Evolutionary conservation across 345 rosid species (phyloP), one percentile per base, ranked within the genome.

Genomic region (Dipteronia dyeriana): DNA sequence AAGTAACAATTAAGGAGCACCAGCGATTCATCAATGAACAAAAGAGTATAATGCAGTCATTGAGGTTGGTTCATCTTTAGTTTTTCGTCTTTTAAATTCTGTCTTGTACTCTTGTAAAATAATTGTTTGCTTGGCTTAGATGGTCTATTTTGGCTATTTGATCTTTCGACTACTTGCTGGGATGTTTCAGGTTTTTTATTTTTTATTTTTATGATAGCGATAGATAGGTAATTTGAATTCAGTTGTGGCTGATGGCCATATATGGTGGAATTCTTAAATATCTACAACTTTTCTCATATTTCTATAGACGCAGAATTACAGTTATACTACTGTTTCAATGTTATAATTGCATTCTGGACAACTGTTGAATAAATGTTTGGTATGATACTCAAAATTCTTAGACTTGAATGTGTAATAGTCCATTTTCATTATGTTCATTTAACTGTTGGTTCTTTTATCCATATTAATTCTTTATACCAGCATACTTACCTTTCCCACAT

Each of bases 11-110:
- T 74, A 89, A 86, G 83, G 98, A 92, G 78, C 91, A 88, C 71
- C 92, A 84, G 66, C 88, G 80, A 9, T 89, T 72, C 83, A 84
- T 92, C 73, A 79, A 84, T 60, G 98, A 97, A 78, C 94, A 94
- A 75, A 94, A 89, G 83, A 92, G 92, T 82, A 89, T 94, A 78
- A 90, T 92, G 97, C 99, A 97, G 78, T 92, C 98, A 64, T 83
- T 97, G 84, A 97, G 99, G 99, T 97, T 80, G 66, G 93, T 78
- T 41, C 45, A 41, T 41, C 45, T 41, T 41, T 41, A 41, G 45
- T 41, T 41, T 41, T 41, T 79, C 68, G 51, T 49, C 45, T 1
- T 41, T 41, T 41, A 7, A 41, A 41, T 41, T 9, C 45, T 41
- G 0, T 41, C 11, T 41, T 9, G 45, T 41, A 41, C 1, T 41